Evolutionary conservation across 1,284 basidiomycete genomes (phyloP), one percentile per base, ranked within the genome.

Genomic region (Mycosarcoma maydis): DNA sequence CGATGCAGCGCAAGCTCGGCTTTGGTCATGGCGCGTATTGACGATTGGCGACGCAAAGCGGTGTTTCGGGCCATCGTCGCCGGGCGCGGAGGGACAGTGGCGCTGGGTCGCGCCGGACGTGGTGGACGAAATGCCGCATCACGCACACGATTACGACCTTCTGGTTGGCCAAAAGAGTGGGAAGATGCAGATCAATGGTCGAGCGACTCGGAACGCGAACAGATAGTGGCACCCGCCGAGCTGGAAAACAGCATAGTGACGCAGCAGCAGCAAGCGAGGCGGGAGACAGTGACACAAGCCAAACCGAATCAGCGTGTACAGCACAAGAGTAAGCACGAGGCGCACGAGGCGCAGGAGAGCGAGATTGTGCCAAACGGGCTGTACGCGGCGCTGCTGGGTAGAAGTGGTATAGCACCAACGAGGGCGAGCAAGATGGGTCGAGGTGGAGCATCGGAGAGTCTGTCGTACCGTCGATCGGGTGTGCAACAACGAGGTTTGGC

Each of bases 151-250:
- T 24, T 74, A 17, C 39, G 75, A 17, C 75, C 68, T 13, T 49
- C 53, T 1, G 73, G 74, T 1, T 57, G 73, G 59, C 40, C 46
- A 1, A 54, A 37, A n/a, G 69, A 66, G 11, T 72, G 64, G 52
- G 75, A 77, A 27, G 68, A 77, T 51, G 75, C 74, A 14, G 75
- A 76, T 37, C 16, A 40, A 30, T 77, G 75, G 75, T 71, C 66
- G 46, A 70, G 65, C 57, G 54, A 41, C 4, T 68, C 62, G 30
- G 75, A 75, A 26, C 42, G 46, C 8, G 75, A 77, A 46, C 47
- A 62, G 39, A 10, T 54, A 29, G 43, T 34, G 2, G 43, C 52
- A 6, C 59, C 59, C 2, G 43, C 39, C 9, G 53, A 51, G 34
- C 16, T 65, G 45, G 50, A 53, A 14, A 23, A 26, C 23, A 26